Evolutionary conservation across 169 alveolate genomes (phyloP).

Genomic region (Eimeria acervulina): DNA sequence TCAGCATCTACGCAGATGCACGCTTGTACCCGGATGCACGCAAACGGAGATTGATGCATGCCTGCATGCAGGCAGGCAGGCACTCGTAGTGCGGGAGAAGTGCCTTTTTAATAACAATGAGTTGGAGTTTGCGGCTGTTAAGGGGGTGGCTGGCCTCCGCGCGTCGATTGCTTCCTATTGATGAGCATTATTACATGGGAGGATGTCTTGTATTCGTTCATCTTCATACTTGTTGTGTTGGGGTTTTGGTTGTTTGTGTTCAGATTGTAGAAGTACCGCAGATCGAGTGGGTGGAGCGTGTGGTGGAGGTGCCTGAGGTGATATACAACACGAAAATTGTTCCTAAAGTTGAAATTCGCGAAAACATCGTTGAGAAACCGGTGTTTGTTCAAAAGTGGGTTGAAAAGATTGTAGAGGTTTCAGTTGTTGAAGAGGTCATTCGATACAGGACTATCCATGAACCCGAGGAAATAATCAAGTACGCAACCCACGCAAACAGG

Average conservation of each 20-base stretch:
- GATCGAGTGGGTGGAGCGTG: conserved; percentile 92
- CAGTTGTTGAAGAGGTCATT: conserved; percentile 92
- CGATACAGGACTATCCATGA: conserved; percentile 93
- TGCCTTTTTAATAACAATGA: not conserved
- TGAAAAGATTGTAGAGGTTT: conserved; percentile 92
- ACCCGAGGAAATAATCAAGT: conserved; percentile 93
- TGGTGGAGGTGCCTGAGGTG: conserved; percentile 93
- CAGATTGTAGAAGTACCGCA: conserved; percentile 93
- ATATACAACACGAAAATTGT: conserved; percentile 91
- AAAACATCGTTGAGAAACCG: conserved; percentile 91
- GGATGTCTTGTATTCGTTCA: not conserved
- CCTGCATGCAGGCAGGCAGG: not conserved
- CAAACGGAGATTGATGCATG: not conserved
- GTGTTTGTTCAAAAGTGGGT: conserved; percentile 92
- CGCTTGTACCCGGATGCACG: not conserved
- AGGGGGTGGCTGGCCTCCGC: not conserved
- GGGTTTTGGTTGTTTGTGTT: not conserved
- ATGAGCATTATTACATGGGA: not conserved
- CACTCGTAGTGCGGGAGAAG: not conserved
- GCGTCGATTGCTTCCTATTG: not conserved
- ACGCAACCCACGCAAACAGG: conserved; percentile 25
- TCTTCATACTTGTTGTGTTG: not conserved
- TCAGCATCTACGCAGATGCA: not conserved
- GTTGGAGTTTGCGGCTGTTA: not conserved
- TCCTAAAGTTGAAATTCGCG: conserved; percentile 93